Evolutionary conservation across 495 filamentous ascomycete species (phyloP), one percentile per base, ranked within the genome.

Genomic region (Aspergillus kassunensis): DNA sequence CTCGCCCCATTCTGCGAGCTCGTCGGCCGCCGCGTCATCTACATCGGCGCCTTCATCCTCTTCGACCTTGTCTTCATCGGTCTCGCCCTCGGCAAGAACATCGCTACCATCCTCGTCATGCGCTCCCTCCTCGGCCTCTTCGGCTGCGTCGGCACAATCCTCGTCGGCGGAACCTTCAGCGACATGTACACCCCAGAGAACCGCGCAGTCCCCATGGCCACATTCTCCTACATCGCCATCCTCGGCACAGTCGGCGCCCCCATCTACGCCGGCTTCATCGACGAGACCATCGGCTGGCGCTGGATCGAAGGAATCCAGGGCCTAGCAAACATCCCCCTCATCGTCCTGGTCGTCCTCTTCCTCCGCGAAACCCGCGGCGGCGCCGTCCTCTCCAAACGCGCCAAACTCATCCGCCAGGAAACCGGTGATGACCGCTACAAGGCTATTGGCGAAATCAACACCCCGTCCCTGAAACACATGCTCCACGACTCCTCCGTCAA

Each of bases 261-360:
- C 6, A 79, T 91, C 15, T 75, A 88, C 36, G 87, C 88, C 58
- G 88, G 88, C 34, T 89, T 84, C 67, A 70, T 91, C 19, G 76
- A 80, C 27, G 80, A 87, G 51, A 76, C 78, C 10, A 68, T 75
- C 1, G 86, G 86, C 54, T 92, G 88, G 88, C 73, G 87, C 50
- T 92, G 88, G 87, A 70, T 91, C 5, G 89, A 90, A 66, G 89
- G 86, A 78, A 82, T 90, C 54, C 86, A 89, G 53, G 75, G 88
- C 8, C 85, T 90, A 45, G 63, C 87, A 81, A 49, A 88, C 78
- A 40, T 82, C 83, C 59, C 81, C 80, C 49, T 79, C 67, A 56
- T 75, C 2, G 55, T 84, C 18, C 34, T 68, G 16, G 80, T 79
- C 42, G 39, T 53, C 80, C 52, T 77, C 24, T 74, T 76, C 43